A percentile compares a stretch with the other conserved stretches of the same genome.
These are phyloP conservation scores for Monosporozyma yasuniensis DNA, from an alignment of 805 yeast species.

Conservation along the genomic window DNA sequence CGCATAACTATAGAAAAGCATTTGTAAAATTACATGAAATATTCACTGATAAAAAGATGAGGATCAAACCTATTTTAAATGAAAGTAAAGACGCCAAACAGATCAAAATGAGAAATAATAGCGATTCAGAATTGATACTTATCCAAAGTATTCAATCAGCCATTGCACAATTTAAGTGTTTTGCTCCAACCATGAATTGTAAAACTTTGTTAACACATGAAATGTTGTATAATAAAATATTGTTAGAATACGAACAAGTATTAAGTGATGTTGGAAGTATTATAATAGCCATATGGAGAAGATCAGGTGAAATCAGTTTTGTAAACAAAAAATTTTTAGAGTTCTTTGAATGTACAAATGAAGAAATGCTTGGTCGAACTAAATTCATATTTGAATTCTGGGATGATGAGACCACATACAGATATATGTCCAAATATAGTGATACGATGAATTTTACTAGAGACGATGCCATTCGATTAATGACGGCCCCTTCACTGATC, in stretches of 20 bases:
- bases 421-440: neutral
- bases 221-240: constrained; percentile 45
- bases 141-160: constrained; percentile 28
- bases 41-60: constrained; percentile 7
- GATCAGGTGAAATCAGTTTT: constrained; percentile 79
- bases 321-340: constrained; percentile 67
- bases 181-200: constrained; percentile 63
- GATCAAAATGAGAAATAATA: neutral
- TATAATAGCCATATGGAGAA: constrained; percentile 77
- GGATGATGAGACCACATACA: constrained; percentile 56
- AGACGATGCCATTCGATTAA: neutral
- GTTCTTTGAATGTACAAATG: constrained; percentile 53
- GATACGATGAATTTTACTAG: neutral
- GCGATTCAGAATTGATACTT: neutral
- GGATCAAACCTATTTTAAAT: neutral
- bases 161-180: constrained; percentile 69
- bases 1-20: constrained; percentile 20
- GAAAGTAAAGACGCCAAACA: neutral
- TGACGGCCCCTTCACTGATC: neutral
- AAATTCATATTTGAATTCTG: constrained; percentile 70
- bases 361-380: constrained; percentile 49
- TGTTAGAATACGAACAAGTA: constrained; percentile 48
- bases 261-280: constrained; percentile 46
- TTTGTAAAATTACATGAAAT: constrained; percentile 12
- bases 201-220: constrained; percentile 60